phyloP scores from a whole-genome alignment of 2,329 filamentous ascomycete genomes.

The Penicillium paneum region DNA sequence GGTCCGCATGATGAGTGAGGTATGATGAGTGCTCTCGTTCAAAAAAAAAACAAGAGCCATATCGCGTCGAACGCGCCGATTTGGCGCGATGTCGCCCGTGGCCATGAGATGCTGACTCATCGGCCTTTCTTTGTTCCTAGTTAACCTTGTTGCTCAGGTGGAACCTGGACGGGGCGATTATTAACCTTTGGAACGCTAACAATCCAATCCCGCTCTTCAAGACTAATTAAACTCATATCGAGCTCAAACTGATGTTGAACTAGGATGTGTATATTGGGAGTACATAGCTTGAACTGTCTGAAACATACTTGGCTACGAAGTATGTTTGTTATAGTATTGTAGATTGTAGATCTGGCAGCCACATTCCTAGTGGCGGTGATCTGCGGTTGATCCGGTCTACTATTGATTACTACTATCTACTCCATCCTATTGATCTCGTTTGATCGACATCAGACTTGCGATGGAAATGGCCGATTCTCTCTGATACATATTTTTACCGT shows the following conservation, averaged over 20 bases:
- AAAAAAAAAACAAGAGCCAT: not conserved
- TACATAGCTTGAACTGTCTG: not conserved
- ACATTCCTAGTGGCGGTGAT: constrained; percentile 4
- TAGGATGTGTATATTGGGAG: not conserved
- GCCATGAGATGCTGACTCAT: constrained; percentile 11
- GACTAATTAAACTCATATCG: not conserved
- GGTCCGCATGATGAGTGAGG: constrained; percentile 23
- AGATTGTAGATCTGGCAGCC: constrained; percentile 2
- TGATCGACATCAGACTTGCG: not conserved
- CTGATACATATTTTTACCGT: not conserved
- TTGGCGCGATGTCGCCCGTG: constrained; percentile 9
- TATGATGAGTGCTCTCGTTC: not conserved
- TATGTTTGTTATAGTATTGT: not conserved
- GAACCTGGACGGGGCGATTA: not conserved
- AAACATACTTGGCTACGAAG: not conserved
- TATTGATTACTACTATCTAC: not conserved
- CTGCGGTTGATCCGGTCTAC: constrained; percentile 1
- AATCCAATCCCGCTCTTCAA: not conserved
- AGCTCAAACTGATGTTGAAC: not conserved
- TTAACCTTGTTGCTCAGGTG: not conserved
- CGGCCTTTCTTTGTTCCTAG: not conserved
- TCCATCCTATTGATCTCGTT: not conserved
- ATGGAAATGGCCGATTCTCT: not conserved
- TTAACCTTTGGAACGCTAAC: not conserved
- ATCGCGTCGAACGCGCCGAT: constrained; percentile 1